Conservation (phyloP, 129 eudicot genomes). For the Flaveria bidentis region DNA sequence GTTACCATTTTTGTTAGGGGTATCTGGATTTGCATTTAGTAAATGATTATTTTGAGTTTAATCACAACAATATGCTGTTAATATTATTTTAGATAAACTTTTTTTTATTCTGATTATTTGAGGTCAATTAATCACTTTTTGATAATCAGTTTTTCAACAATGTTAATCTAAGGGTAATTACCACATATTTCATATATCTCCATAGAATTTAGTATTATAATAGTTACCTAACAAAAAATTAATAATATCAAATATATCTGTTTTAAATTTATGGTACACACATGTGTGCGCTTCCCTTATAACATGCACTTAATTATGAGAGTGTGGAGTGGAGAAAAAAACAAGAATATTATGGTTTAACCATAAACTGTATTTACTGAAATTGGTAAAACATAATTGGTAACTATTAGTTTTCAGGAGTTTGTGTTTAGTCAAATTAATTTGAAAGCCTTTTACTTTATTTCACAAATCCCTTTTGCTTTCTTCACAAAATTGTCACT, state of each 20-base stretch:
- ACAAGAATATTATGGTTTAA: neutral
- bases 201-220: no score
- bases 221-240: no score
- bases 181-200: no score
- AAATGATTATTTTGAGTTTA: neutral
- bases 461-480: neutral
- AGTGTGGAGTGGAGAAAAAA: neutral
- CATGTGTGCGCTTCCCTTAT: no score
- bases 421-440: no score
- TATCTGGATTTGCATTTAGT: neutral
- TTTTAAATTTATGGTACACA: neutral
- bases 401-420: neutral
- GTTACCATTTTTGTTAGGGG: neutral
- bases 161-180: neutral
- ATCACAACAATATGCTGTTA: neutral
- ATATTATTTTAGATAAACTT: neutral
- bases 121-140: no score
- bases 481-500: neutral
- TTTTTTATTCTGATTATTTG: neutral
- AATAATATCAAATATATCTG: neutral
- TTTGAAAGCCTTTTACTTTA: neutral
- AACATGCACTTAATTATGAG: no score
- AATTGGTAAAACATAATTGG: neutral
- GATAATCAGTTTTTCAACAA: neutral
- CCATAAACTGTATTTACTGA: neutral